Percentiles rank a stretch among this genome's conserved stretches.
These are phyloP conservation scores for Nymphaea thermarum DNA, from an alignment of 164 flowering plant species.

Conservation along the genomic window DNA sequence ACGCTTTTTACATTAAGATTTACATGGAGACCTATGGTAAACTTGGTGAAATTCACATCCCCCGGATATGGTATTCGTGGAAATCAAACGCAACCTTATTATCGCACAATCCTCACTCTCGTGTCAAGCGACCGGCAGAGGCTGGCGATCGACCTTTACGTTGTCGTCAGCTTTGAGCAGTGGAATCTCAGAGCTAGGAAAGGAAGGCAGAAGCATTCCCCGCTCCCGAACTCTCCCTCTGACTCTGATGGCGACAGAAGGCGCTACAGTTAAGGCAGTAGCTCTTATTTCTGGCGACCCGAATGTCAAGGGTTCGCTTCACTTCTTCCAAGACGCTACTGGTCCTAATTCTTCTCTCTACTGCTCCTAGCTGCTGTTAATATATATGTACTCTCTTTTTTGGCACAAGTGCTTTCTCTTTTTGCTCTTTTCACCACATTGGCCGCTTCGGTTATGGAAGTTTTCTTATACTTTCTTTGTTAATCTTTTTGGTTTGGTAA, in stretches of 20 bases:
- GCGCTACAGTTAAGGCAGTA: slow-evolving; percentile 38
- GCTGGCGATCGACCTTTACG: too few species aligned
- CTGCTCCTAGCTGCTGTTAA: neutral
- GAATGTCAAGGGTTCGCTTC: slow-evolving; percentile 52
- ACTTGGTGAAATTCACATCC: too few species aligned
- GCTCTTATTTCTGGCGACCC: slow-evolving; percentile 50
- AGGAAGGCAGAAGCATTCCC: neutral
- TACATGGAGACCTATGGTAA: too few species aligned
- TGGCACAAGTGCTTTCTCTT: neutral
- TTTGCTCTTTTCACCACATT: neutral
- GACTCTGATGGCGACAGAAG: neutral
- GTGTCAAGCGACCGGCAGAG: too few species aligned
- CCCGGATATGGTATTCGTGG: too few species aligned
- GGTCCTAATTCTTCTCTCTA: slow-evolving; percentile 21
- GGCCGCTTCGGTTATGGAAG: too few species aligned
- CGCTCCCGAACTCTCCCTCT: neutral
- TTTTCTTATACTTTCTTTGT: too few species aligned
- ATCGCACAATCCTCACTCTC: too few species aligned
- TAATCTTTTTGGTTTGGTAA: neutral
- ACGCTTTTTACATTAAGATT: too few species aligned
- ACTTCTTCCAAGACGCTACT: slow-evolving; percentile 36
- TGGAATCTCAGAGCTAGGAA: too few species aligned
- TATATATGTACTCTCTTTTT: neutral
- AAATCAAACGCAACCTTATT: too few species aligned
- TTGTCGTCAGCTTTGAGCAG: too few species aligned